Percentiles rank a stretch among this genome's conserved stretches.
Conservation (phyloP, 768 basidiomycete genomes). For the Tricholoma bakamatsutake region DNA sequence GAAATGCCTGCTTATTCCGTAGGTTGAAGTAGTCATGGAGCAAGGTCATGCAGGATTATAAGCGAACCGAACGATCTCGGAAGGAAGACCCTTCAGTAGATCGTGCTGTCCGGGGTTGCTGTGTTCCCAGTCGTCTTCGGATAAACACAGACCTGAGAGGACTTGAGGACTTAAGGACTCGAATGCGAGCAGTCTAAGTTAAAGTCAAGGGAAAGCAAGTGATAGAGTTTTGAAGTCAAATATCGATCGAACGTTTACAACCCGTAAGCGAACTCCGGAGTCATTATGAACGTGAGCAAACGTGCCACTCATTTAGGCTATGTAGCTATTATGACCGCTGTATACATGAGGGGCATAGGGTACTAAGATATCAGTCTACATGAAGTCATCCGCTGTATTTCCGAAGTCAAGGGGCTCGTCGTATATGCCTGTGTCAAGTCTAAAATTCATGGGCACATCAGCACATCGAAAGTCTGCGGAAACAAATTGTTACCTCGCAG, state of each 20-base stretch:
- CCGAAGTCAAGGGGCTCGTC: slow-evolving; percentile 89
- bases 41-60: slow-evolving; percentile 58
- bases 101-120: slow-evolving; percentile 20
- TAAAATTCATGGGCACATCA: slow-evolving; percentile 24
- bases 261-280: neutral
- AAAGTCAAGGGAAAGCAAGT: neutral
- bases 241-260: neutral
- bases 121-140: slow-evolving; percentile 11
- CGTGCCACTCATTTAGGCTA: neutral
- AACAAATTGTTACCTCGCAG: slow-evolving; percentile 40
- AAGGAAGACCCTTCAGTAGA: slow-evolving; percentile 25
- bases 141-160: slow-evolving; percentile 18
- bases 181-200: neutral
- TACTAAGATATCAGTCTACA: slow-evolving; percentile 46
- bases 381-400: slow-evolving; percentile 74
- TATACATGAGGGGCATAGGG: neutral
- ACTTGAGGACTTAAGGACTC: neutral
- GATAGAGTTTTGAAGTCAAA: neutral
- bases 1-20: slow-evolving; percentile 71
- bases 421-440: slow-evolving; percentile 75
- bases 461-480: neutral
- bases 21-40: slow-evolving; percentile 74
- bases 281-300: neutral
- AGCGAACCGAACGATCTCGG: slow-evolving; percentile 32
- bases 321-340: too few species aligned